phyloP scores from a whole-genome alignment of 1,284 basidiomycete species.

The Rhodotorula glutinis region DNA sequence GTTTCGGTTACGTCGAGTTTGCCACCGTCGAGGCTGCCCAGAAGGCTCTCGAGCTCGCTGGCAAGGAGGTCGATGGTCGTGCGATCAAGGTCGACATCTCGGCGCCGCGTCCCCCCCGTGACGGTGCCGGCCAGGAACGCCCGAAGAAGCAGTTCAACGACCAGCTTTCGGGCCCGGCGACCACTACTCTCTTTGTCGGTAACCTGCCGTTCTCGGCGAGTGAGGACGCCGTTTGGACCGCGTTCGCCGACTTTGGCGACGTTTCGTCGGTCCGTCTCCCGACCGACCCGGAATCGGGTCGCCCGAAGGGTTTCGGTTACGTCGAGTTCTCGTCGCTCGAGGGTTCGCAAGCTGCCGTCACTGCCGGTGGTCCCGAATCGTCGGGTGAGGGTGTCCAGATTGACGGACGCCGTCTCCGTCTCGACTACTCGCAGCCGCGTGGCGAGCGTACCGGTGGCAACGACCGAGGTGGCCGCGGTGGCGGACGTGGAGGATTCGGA shows the following conservation, averaged over 20 bases:
- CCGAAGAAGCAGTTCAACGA: conserved; percentile 51
- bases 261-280: conserved; percentile 72
- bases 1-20: conserved; percentile 96
- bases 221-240: conserved; percentile 86
- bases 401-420: conserved; percentile 73
- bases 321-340: conserved; percentile 76
- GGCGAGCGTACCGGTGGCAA: conserved; percentile 56
- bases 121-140: conserved; percentile 62
- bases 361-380: conserved; percentile 50
- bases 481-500: conserved; percentile 49
- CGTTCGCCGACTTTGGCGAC: conserved; percentile 84
- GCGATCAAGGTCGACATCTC: conserved; percentile 82
- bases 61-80: conserved; percentile 87
- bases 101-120: conserved; percentile 61
- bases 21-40: conserved; percentile 60
- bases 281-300: conserved; percentile 86
- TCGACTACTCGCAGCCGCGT: conserved; percentile 88
- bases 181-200: conserved; percentile 80
- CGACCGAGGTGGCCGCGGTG: conserved; percentile 44
- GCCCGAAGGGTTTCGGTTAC: conserved; percentile 94
- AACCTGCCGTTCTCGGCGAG: conserved; percentile 77
- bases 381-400: conserved; percentile 70
- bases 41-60: conserved; percentile 73
- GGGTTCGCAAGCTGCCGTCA: conserved; percentile 76
- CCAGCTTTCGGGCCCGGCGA: conserved; percentile 59